Conservation (phyloP, 805 yeast genomes). For the Candida suzukii region DNA sequence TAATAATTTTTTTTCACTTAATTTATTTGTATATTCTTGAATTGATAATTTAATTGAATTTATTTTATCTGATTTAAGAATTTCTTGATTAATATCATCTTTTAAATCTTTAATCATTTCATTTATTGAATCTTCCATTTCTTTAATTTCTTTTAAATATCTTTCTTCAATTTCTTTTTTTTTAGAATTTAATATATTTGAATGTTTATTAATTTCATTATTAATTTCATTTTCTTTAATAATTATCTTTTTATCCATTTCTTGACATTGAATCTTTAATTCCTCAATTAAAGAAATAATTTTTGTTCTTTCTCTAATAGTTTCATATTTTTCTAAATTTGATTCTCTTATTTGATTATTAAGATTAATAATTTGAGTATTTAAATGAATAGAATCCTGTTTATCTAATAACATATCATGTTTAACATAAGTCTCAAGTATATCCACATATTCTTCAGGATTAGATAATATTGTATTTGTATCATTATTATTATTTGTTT, state of each 20-base stretch:
- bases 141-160: conserved; percentile 11
- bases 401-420: conserved; percentile 17
- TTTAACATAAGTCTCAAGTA: conserved; percentile 15
- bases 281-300: conserved; percentile 10
- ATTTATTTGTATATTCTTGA: not conserved
- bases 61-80: conserved; percentile 5
- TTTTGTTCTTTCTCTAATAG: conserved; percentile 13
- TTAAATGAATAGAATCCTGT: conserved; percentile 12
- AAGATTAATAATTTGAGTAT: conserved; percentile 8
- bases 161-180: conserved; percentile 22
- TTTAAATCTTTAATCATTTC: conserved; percentile 17
- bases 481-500: too few species aligned
- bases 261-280: conserved; percentile 7
- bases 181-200: conserved; percentile 21
- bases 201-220: conserved; percentile 20
- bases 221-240: conserved; percentile 11
- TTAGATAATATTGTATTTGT: not conserved
- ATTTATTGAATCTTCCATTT: conserved; percentile 12
- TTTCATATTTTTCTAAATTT: conserved; percentile 12
- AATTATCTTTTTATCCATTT: conserved; percentile 12
- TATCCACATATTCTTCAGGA: conserved; percentile 15
- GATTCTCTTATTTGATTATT: conserved; percentile 11
- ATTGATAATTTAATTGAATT: conserved; percentile 1
- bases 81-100: conserved; percentile 11
- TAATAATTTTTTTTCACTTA: conserved; percentile 9